Percentiles rank a stretch among this genome's conserved stretches.
Conservation (phyloP, 257 asterid genomes). For the Scutellaria galericulata region DNA sequence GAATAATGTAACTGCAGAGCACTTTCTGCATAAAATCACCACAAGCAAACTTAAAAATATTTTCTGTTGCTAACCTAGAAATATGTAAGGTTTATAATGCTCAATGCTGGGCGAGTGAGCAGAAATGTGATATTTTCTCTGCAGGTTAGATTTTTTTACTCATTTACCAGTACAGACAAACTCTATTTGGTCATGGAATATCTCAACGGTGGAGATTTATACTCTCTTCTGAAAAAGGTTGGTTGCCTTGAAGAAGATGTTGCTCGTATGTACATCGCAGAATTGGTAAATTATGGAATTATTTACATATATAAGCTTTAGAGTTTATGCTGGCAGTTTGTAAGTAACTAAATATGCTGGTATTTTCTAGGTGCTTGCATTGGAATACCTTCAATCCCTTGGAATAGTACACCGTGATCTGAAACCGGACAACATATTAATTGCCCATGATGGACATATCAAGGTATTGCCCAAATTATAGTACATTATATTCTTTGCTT, state of each 20-base stretch:
- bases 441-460: constrained; percentile 96
- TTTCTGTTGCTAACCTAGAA: constrained; percentile 28
- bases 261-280: constrained; percentile 84
- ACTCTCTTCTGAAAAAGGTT: constrained; percentile 77
- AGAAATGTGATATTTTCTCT: constrained; percentile 33
- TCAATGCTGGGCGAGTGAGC: constrained; percentile 26
- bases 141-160: constrained; percentile 95
- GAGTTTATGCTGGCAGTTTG: constrained; percentile 29
- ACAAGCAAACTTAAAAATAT: neutral
- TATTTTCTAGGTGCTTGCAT: constrained; percentile 81
- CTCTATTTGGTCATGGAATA: constrained; percentile 98
- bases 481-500: constrained; percentile 18
- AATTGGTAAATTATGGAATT: constrained; percentile 64
- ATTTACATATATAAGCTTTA: constrained; percentile 27
- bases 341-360: constrained; percentile 27
- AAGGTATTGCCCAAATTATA: constrained; percentile 57
- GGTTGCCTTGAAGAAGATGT: constrained; percentile 89
- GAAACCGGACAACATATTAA: constrained; percentile 92
- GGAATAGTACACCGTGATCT: constrained; percentile 97
- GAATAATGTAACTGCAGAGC: constrained; percentile 7
- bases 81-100: constrained; percentile 24
- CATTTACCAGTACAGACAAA: constrained; percentile 88
- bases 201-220: constrained; percentile 95
- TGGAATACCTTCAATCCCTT: constrained; percentile 95
- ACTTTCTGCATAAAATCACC: constrained; percentile 7